These are phyloP conservation scores for Agastache rugosa DNA, from an alignment of 257 asterid species.

Conservation along the genomic window DNA sequence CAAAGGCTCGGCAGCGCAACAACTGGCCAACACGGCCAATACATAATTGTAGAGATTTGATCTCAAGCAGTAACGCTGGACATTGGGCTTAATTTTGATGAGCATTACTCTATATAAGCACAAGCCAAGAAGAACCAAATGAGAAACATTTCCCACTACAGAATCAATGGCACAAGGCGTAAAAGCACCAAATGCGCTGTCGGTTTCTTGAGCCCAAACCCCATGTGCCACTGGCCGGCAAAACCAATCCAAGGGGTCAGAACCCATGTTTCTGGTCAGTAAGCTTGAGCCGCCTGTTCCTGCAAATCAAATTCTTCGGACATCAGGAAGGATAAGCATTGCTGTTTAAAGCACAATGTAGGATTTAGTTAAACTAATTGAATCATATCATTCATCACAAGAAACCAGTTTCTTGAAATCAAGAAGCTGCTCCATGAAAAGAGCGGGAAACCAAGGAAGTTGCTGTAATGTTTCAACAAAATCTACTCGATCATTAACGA, in stretches of 20 bases:
- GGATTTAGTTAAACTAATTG: background rate
- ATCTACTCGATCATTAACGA: background rate
- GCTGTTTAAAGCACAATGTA: slow-evolving; percentile 24
- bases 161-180: slow-evolving; percentile 81
- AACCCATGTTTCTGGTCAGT: slow-evolving; percentile 54
- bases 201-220: slow-evolving; percentile 64
- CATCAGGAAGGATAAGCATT: slow-evolving; percentile 9
- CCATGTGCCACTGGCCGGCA: slow-evolving; percentile 77
- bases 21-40: slow-evolving; percentile 58
- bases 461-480: background rate
- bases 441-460: background rate
- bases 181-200: slow-evolving; percentile 72
- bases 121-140: slow-evolving; percentile 60
- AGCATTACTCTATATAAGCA: slow-evolving; percentile 70
- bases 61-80: slow-evolving; percentile 58
- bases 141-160: slow-evolving; percentile 63
- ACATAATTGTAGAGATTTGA: slow-evolving; percentile 63
- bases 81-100: slow-evolving; percentile 45
- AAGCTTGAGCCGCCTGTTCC: slow-evolving; percentile 27
- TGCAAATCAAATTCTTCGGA: slow-evolving; percentile 11
- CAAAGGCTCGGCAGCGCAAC: slow-evolving; percentile 71
- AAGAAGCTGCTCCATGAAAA: background rate
- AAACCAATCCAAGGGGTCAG: slow-evolving; percentile 65
- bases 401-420: background rate
- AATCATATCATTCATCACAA: slow-evolving; percentile 6